Evolutionary conservation across 768 basidiomycete species (phyloP).

Genomic region (Termitomyces sp.): DNA sequence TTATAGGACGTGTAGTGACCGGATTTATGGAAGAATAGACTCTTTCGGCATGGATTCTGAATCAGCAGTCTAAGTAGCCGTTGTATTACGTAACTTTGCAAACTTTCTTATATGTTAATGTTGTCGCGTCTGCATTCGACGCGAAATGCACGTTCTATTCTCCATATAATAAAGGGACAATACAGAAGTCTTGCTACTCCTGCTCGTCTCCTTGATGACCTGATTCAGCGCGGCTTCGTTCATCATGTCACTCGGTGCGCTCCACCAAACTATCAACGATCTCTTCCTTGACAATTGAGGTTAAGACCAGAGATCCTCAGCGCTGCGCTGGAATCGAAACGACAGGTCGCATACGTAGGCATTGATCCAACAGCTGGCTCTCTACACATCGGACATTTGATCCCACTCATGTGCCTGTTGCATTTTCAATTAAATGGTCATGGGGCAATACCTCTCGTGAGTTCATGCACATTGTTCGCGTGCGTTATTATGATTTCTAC

Average conservation of each 20-base stretch:
- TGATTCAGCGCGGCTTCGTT: slow-evolving; percentile 40
- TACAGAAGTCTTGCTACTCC: slow-evolving; percentile 1
- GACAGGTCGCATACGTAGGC: slow-evolving; percentile 73
- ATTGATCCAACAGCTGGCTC: slow-evolving; percentile 90
- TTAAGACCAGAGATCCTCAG: slow-evolving; percentile 36
- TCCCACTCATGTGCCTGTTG: slow-evolving; percentile 80
- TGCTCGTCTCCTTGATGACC: slow-evolving; percentile 31
- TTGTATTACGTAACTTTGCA: slow-evolving; percentile 11
- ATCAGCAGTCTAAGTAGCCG: not conserved
- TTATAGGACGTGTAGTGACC: slow-evolving; percentile 36
- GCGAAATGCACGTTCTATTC: slow-evolving; percentile 2
- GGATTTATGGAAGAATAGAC: slow-evolving; percentile 34
- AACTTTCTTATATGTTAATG: slow-evolving; percentile 8
- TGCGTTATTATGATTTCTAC: not conserved
- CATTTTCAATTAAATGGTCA: slow-evolving; percentile 91
- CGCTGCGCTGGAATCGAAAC: slow-evolving; percentile 27
- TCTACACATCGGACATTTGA: slow-evolving; percentile 89
- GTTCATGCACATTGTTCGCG: slow-evolving; percentile 18
- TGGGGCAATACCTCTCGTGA: slow-evolving; percentile 73
- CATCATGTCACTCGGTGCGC: slow-evolving; percentile 40
- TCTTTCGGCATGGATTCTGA: not conserved
- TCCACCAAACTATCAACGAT: not conserved
- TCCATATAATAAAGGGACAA: not conserved
- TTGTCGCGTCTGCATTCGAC: slow-evolving; percentile 4
- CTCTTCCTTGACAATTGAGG: slow-evolving; percentile 3